phyloP scores from a whole-genome alignment of 352 stramenopile species.

The Phytophthora sp. region DNA sequence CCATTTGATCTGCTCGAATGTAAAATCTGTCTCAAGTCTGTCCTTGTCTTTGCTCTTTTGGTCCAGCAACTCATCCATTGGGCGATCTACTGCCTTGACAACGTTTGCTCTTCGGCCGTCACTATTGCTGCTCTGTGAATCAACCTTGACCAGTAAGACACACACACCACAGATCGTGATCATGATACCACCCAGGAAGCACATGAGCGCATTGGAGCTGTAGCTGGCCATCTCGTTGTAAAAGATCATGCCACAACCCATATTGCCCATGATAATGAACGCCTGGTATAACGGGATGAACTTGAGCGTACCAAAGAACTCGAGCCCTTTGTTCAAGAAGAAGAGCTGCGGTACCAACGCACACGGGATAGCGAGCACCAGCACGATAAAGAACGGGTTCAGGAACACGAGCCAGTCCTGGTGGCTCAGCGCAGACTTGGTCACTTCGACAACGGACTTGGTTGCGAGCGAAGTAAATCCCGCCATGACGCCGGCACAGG shows the following conservation, averaged over 20 bases:
- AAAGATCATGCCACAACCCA: conserved; percentile 77
- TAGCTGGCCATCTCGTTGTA: conserved; percentile 83
- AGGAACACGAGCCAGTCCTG: conserved; percentile 56
- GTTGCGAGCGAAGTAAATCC: conserved; percentile 81
- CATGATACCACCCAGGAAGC: conserved; percentile 59
- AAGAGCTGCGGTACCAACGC: conserved; percentile 74
- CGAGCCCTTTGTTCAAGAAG: conserved; percentile 81
- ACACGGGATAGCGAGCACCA: conserved; percentile 62
- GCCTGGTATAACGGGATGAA: conserved; percentile 85
- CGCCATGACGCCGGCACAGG: conserved; percentile 75
- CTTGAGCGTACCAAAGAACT: conserved; percentile 81
- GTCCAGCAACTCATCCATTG: conserved; percentile 36
- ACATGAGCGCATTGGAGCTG: conserved; percentile 43
- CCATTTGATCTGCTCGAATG: conserved; percentile 71
- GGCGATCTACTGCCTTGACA: conserved; percentile 33
- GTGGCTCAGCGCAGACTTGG: conserved; percentile 49
- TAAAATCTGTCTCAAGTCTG: conserved; percentile 51
- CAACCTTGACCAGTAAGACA: conserved; percentile 64
- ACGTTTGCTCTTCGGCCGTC: conserved; percentile 16
- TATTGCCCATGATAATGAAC: conserved; percentile 85
- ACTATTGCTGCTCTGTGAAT: conserved; percentile 26
- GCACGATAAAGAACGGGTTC: conserved; percentile 73
- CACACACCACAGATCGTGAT: conserved; percentile 71
- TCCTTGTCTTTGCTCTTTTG: conserved; percentile 21
- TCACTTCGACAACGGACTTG: conserved; percentile 74